These are phyloP conservation scores for Bryopsis sp. DNA, from an alignment of 139 green algal genomes.

Conservation along the genomic window DNA sequence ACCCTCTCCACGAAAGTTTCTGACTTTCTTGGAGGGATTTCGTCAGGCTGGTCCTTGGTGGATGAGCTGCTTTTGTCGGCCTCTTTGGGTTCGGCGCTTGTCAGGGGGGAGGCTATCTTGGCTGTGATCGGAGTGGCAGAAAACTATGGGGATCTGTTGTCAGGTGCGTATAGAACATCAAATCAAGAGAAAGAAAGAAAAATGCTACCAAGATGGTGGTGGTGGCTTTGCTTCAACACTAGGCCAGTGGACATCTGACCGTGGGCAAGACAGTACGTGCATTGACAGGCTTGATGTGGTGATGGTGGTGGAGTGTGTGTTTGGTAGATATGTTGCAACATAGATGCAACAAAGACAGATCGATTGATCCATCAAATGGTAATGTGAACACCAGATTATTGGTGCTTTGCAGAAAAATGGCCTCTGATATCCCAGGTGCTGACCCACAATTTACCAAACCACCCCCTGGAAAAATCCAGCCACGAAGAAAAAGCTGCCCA, in stretches of 20 bases:
- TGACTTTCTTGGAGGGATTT: background rate
- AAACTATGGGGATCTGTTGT: constrained; percentile 23
- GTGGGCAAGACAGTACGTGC: too few species aligned
- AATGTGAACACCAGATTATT: background rate
- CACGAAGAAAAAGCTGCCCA: constrained; percentile 45
- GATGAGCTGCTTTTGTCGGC: background rate
- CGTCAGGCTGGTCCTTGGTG: background rate
- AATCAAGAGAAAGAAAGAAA: too few species aligned
- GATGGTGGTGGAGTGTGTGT: too few species aligned
- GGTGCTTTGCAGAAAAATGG: background rate
- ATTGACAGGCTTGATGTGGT: too few species aligned
- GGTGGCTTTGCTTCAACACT: too few species aligned
- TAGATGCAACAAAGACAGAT: background rate
- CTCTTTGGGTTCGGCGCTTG: constrained; percentile 6
- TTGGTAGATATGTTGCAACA: too few species aligned
- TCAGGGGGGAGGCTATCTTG: constrained; percentile 37
- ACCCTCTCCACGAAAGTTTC: background rate
- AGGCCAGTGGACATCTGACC: too few species aligned
- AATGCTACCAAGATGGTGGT: too few species aligned
- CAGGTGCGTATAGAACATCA: too few species aligned
- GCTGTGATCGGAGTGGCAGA: constrained; percentile 29
- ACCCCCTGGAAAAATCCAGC: constrained; percentile 8
- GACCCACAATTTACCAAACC: background rate
- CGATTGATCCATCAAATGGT: background rate
- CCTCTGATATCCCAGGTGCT: background rate